These are phyloP conservation scores for Mycena venus DNA, from an alignment of 768 basidiomycete species.

Conservation along the genomic window DNA sequence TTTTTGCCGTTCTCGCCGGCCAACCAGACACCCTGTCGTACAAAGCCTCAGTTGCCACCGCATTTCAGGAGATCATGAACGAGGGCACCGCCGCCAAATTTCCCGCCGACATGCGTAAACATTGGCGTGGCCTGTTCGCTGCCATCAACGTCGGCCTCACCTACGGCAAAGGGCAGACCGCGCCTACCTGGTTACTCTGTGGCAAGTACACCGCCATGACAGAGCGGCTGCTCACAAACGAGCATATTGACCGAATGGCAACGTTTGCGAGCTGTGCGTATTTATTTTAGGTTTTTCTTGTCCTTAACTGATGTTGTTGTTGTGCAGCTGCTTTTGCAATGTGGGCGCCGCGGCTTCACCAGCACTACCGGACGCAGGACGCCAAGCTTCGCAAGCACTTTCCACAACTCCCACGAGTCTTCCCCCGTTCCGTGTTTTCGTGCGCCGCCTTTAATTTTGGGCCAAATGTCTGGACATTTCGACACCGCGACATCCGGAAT, in stretches of 20 bases:
- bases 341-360: constrained; percentile 30
- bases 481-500: constrained; percentile 18
- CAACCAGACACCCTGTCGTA: neutral
- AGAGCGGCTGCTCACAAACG: no score
- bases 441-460: constrained; percentile 47
- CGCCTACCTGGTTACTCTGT: no score
- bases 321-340: constrained; percentile 16
- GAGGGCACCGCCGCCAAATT: neutral
- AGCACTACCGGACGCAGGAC: constrained; percentile 16
- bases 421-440: neutral
- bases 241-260: no score
- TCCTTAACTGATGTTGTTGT: no score
- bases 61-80: neutral
- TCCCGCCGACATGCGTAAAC: neutral
- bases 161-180: constrained; percentile 14
- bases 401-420: neutral
- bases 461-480: constrained; percentile 34
- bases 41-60: neutral
- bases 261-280: no score
- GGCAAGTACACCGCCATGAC: no score
- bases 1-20: neutral
- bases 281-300: no score
- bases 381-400: neutral
- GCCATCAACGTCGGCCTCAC: neutral
- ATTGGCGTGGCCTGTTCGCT: neutral